phyloP scores from a whole-genome alignment of 345 rosid species.

The Heritiera littoralis region DNA sequence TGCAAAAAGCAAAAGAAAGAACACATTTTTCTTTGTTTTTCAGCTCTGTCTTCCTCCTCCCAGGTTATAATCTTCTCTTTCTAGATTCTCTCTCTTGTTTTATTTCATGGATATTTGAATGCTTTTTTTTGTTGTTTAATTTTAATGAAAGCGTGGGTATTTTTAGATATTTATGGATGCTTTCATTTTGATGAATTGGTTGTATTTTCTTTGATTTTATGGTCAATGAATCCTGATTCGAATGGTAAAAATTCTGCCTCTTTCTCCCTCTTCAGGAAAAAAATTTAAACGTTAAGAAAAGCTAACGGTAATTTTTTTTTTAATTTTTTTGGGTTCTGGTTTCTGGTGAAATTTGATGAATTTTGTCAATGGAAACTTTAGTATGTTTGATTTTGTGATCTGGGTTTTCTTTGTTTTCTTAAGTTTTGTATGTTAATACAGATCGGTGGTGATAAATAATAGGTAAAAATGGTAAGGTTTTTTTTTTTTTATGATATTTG shows the following conservation, averaged over 20 bases:
- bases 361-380: constrained; percentile 2
- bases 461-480: constrained; percentile 5
- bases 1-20: not conserved
- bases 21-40: not conserved
- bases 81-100: constrained; percentile 30
- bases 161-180: not conserved
- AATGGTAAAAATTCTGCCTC: not conserved
- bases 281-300: constrained; percentile 18
- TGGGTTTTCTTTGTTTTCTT: constrained; percentile 36
- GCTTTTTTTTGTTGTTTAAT: not conserved
- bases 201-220: constrained; percentile 2
- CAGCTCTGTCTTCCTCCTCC: constrained; percentile 10
- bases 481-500: constrained; percentile 30
- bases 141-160: not conserved
- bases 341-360: not conserved
- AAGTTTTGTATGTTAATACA: constrained; percentile 17
- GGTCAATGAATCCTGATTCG: constrained; percentile 16
- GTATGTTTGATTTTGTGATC: constrained; percentile 21
- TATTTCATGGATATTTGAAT: not conserved
- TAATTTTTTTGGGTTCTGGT: not conserved
- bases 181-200: not conserved
- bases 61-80: constrained; percentile 23
- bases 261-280: constrained; percentile 1
- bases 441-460: constrained; percentile 31
- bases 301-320: constrained; percentile 29